Conservation (phyloP, 352 stramenopile genomes). For the Pythium chondricola region DNA sequence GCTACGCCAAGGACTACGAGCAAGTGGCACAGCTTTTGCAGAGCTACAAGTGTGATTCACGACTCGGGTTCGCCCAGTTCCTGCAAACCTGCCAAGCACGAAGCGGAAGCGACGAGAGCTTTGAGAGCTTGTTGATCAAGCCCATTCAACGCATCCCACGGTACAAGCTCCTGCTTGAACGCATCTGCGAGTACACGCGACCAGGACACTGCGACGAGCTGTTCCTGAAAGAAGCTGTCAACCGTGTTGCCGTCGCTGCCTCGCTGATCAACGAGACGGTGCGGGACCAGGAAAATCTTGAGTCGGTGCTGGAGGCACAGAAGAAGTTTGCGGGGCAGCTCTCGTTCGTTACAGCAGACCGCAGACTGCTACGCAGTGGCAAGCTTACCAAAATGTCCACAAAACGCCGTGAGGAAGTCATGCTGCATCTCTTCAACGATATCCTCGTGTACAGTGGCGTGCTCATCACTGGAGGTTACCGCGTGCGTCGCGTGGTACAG, state of each 20-base stretch:
- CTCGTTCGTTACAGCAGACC: constrained; percentile 59
- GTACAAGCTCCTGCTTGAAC: constrained; percentile 86
- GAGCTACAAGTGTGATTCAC: constrained; percentile 42
- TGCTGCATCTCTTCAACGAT: constrained; percentile 85
- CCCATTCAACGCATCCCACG: constrained; percentile 89
- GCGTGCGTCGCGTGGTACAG: constrained; percentile 61
- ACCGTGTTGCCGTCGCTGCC: constrained; percentile 48
- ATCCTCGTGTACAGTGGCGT: constrained; percentile 79
- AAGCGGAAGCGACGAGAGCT: constrained; percentile 54
- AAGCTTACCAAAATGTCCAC: constrained; percentile 83
- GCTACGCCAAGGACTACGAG: constrained; percentile 81
- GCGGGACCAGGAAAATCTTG: constrained; percentile 72
- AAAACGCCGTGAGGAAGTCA: constrained; percentile 71
- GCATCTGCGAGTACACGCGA: constrained; percentile 65
- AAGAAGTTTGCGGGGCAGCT: constrained; percentile 69
- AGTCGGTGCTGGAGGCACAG: constrained; percentile 72
- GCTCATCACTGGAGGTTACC: constrained; percentile 66
- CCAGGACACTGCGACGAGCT: constrained; percentile 49
- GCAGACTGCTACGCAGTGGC: constrained; percentile 50
- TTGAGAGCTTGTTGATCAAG: constrained; percentile 88
- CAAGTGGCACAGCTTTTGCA: constrained; percentile 57
- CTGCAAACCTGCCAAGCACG: constrained; percentile 46
- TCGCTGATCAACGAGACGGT: constrained; percentile 85
- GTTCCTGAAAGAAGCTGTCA: constrained; percentile 56
- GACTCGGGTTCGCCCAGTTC: constrained; percentile 45